Evolutionary conservation across 2,329 filamentous ascomycete genomes (phyloP), one percentile per base, ranked within the genome.

Genomic region (Knufia petricola): DNA sequence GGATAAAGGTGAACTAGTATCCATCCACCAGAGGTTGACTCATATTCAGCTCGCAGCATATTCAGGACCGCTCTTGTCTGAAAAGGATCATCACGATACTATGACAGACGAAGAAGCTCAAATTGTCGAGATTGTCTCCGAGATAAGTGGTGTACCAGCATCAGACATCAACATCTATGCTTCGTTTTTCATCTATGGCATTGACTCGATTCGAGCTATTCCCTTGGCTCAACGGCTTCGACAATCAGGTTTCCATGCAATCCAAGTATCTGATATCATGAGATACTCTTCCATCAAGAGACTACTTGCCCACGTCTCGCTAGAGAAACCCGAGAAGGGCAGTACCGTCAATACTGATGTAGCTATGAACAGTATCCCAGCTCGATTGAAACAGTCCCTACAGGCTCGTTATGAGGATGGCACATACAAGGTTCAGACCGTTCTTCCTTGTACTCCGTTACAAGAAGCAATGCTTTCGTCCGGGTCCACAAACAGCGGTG

Each of bases 171-270:
- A 65, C 8, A 76, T 77, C 26, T 81, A 81, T 66, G 82, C 80
- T 0, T 87, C 87, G 0, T 84, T 95, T 52, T 81, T 84, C 48
- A 78, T 75, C n/a, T 64, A 94, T 2, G 89, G 89, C 0, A 64
- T 95, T 4, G 87, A 95, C 61, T 94, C 88, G 0, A 79, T 95
- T 21, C 84, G 82, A 6, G 86, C 85, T 0, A 94, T 95, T 53
- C 68, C 76, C 0, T 65, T 94, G 7, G 77, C 84, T 0, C 78
- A 73, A 47, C 60, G 64, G 13, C 61, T 95, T 0, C 72, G 74
- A 45, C 57, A 66, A 1, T 53, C 60, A 0, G 64, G 77, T 1
- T 61, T 69, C 1, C 65, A 58, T 4, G 69, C 74, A 20, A 61
- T 87, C 2, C 70, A 83, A 9, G 77, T 94, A 6, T 87, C 85